Evolutionary conservation across 1,284 basidiomycete genomes (phyloP), one percentile per base, ranked within the genome.

Genomic region (Naganishia sp.): DNA sequence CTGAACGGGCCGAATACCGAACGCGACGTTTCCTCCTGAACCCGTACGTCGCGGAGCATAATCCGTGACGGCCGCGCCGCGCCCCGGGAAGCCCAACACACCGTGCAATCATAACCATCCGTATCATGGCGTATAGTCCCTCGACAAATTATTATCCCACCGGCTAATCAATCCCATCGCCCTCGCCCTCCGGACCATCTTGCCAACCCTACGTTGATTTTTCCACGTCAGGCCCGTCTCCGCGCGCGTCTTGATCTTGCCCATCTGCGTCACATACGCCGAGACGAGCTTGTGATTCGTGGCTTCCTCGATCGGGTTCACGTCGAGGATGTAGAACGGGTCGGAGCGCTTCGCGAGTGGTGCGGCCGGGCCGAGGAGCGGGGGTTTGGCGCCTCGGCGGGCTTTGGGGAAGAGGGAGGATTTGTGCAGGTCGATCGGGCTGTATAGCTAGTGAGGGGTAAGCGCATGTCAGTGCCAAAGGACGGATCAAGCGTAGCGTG

Each of bases 131-230:
- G 31, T 42, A 7, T 39, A 55, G 16, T 55, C 48, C 59, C 59
- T 50, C 48, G 59, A 25, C 48, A 63, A 46, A 48, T 53, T 33
- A 65, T 74, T 73, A 33, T 64, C 67, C 77, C 77, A 80, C 43
- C 69, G 63, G 44, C 91, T 89, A 69, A 97, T 86, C 68, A 94
- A 77, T 54, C 94, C 94, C 89, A 97, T 94, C 83, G 89, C 90
- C 79, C 91, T 90, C 63, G 95, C 91, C 65, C 95, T 84, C 65
- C 91, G 86, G 67, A 98, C 89, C 45, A 94, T 90, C 80, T 94
- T 94, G 54, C 87, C 90, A 4, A 97, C 75, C 69, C 83, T 83
- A 52, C 92, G 84, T 79, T 98, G 94, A 70, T 83, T 90, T 78
- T 87, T 88, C 79, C 87, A 85, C 5, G 93, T 94, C 57, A 98